Base-by-base conservation (phyloP, 352 stramenopile genomes). In the Pythium folliculosum region DNA sequence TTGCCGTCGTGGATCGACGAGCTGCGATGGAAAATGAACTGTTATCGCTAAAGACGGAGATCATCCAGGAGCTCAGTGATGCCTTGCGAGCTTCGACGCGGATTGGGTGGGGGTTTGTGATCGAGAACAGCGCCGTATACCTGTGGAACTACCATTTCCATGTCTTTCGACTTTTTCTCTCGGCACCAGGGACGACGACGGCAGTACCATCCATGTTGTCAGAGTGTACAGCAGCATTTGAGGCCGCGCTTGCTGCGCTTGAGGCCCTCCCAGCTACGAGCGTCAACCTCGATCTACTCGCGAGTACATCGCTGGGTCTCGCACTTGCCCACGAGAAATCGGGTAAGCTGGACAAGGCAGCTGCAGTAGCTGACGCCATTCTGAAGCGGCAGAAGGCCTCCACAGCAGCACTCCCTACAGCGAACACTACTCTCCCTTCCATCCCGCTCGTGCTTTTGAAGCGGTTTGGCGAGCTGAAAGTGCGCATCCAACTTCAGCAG, bases 111-210 rank as follows among this genome's bases (percentile, higher is more conserved):
- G 51, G 48, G 0, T 89, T 88, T 48, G 55, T 94, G 4, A 59
- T 97, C 13, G 82, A 97, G 38, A 97, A 95, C 63, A 88, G 78
- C 1, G 89, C 82, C 17, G 83, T 91, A 17, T 94, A 91, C 63
- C 54, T 97, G n/a, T 97, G 89, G 89, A 97, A 98, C 68, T 94
- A 93, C 51, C 92, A 98, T 60, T 91, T 96, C 19, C 88, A 96
- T 50, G 56, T 97, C 12, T 91, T 97, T 58, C 66, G 82, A 3
- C 71, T 84, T 55, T 21, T 88, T 21, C 23, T 77, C 37, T 48
- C 3, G 22, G 10, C 38, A 4, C 30, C 43, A 16, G 62, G 3
- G 19, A 19, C 40, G 8, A 49, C 45, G 14, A 53, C 59, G 14
- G 25, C 7, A 1, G 19, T 1, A 3, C 70, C 62, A 56, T n/a